Percentiles rank a stretch among this genome's conserved stretches.
Evolutionary conservation across 139 green algal genomes (phyloP).

Genomic region (Tetraselmis chui): DNA sequence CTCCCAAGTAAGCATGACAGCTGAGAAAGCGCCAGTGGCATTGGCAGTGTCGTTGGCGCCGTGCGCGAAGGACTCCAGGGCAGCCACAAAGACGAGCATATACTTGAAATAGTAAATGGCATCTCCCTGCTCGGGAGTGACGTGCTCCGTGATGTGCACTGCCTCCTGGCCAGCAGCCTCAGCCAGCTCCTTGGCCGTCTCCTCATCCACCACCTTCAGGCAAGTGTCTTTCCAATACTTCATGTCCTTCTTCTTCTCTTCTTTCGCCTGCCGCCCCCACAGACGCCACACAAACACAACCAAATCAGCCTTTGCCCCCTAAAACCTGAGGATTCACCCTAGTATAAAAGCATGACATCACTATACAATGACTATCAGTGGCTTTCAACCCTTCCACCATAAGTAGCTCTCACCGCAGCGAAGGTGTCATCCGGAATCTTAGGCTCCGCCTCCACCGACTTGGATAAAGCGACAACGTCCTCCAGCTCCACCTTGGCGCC

Average conservation of each 20-base stretch:
- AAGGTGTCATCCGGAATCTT: no score
- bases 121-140: background rate
- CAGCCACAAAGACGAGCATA: constrained; percentile 20
- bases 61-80: constrained; percentile 14
- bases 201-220: background rate
- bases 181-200: constrained; percentile 1
- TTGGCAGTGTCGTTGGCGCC: constrained; percentile 38
- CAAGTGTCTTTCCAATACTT: background rate
- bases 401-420: no score
- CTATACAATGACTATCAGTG: no score
- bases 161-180: background rate
- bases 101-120: constrained; percentile 14
- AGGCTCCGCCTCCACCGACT: no score
- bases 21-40: constrained; percentile 23
- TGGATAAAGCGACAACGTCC: no score
- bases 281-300: background rate
- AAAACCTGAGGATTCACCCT: no score
- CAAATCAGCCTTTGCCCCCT: no score
- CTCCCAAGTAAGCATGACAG: constrained; percentile 14
- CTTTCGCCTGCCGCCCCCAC: background rate
- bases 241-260: background rate
- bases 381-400: no score
- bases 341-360: no score
- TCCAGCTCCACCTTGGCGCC: no score
- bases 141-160: background rate